Percentiles rank a stretch among this genome's conserved stretches.
Conservation (phyloP, 139 green algal genomes). For the Diplosphaera chodatii region DNA sequence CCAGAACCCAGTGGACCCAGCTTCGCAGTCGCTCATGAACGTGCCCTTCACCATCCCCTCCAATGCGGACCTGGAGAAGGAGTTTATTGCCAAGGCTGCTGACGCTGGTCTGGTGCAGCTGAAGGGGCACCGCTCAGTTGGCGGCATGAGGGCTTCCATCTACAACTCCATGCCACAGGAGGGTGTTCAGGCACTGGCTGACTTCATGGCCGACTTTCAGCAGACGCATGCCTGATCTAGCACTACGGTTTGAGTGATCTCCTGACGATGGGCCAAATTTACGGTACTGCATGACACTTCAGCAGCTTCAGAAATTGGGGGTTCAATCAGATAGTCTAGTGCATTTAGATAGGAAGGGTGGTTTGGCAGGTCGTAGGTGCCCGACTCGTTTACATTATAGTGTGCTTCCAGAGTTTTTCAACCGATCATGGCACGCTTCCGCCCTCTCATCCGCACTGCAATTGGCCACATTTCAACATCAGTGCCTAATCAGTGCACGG, state of each 20-base stretch:
- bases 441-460: constrained; percentile 63
- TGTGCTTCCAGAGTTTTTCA: too few relatives aligned
- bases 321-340: too few relatives aligned
- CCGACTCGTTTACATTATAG: too few relatives aligned
- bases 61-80: constrained; percentile 75
- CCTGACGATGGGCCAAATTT: too few relatives aligned
- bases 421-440: constrained; percentile 79
- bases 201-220: constrained; percentile 90
- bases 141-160: constrained; percentile 96
- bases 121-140: constrained; percentile 96
- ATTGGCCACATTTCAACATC: too few relatives aligned
- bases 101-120: constrained; percentile 62
- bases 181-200: constrained; percentile 75
- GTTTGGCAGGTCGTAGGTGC: too few relatives aligned
- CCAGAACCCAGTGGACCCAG: constrained; percentile 73
- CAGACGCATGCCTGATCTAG: constrained; percentile 36
- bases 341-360: too few relatives aligned
- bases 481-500: too few relatives aligned
- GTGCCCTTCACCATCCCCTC: constrained; percentile 96
- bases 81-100: constrained; percentile 68
- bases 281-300: too few relatives aligned
- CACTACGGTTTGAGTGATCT: not conserved
- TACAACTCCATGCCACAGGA: constrained; percentile 98
- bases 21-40: constrained; percentile 91
- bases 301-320: too few relatives aligned